Evolutionary conservation across 2,329 filamentous ascomycete genomes (phyloP), one percentile per base, ranked within the genome.

Genomic region (Aureobasidium sp.): DNA sequence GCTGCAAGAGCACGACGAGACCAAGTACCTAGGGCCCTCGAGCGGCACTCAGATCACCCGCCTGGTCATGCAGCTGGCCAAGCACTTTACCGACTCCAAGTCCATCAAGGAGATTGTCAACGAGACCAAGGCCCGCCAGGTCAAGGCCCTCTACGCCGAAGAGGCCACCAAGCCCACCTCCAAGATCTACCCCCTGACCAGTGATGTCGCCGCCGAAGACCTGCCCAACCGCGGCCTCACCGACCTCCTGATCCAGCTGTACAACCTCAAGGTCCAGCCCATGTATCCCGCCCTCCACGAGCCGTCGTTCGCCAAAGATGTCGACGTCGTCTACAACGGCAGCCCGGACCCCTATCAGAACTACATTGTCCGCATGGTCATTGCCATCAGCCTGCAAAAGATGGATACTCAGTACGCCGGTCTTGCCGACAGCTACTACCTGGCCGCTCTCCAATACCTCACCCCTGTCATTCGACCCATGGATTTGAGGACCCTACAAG

Each of bases 31-130:
- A 2, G 94, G 94, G 0, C 90, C 94, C 2, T 96, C 92, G 53
- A 97, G 93, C 73, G 94, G 93, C 63, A 96, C 97, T 69, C 90
- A 91, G 70, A 96, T 97, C 79, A 96, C 92, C 14, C 86, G 93
- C 33, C 81, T 97, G 67, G 87, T 99, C 12, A 97, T 99, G 89
- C 92, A 97, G 73, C 86, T 96, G 74, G 93, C 93, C 59, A 97
- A 96, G 76, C 88, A 91, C 65, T 96, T 93, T 70, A 95, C 91
- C 29, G 89, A 94, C 69, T 88, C 91, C 5, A 90, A 91, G 73
- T 91, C 88, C 66, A 97, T 97, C 72, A 91, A 91, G 62, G 91
- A 97, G 67, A 86, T 97, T 54, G 90, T 97, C 35, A 90, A 92
- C 3, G 88, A 92, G 82, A 71, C 85, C 76, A 73, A 85, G 73